Evolutionary conservation across 306 rosid genomes (phyloP).

Genomic region (Styphnolobium japonicum): DNA sequence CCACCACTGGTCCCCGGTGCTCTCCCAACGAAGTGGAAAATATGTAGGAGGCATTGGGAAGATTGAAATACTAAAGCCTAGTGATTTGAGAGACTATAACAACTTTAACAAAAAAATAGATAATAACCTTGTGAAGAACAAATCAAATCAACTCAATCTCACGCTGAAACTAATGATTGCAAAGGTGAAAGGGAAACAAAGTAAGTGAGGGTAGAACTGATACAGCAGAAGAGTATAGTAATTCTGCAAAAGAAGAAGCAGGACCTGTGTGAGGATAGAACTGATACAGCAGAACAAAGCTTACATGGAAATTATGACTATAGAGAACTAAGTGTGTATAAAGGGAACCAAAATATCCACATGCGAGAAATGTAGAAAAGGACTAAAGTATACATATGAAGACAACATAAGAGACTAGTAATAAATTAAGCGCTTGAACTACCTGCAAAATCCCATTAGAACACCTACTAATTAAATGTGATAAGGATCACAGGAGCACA

Average conservation of each 20-base stretch:
- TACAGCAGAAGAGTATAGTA: background rate
- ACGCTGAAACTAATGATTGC: constrained; percentile 14
- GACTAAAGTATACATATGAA: constrained; percentile 23
- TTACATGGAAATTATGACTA: constrained; percentile 14
- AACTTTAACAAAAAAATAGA: background rate
- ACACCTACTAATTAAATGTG: constrained; percentile 16
- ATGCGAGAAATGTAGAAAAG: constrained; percentile 25
- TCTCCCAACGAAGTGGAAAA: constrained; percentile 98
- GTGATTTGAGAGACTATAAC: background rate
- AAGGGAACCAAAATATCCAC: constrained; percentile 9
- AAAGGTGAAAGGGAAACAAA: constrained; percentile 5
- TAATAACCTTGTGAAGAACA: constrained; percentile 8
- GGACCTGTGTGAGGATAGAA: constrained; percentile 21
- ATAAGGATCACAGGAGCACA: constrained; percentile 15
- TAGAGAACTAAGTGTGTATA: background rate
- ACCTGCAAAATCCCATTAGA: constrained; percentile 3
- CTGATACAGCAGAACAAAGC: constrained; percentile 11
- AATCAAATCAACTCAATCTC: constrained; percentile 17
- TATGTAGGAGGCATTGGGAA: constrained; percentile 74
- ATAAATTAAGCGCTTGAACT: background rate
- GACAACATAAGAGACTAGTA: constrained; percentile 26
- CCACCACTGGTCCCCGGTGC: constrained; percentile 99
- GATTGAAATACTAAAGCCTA: constrained; percentile 12
- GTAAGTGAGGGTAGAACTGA: background rate
- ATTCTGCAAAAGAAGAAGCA: background rate